Base-by-base conservation (phyloP, 2,329 filamentous ascomycete genomes). In the Colletotrichum sp. region DNA sequence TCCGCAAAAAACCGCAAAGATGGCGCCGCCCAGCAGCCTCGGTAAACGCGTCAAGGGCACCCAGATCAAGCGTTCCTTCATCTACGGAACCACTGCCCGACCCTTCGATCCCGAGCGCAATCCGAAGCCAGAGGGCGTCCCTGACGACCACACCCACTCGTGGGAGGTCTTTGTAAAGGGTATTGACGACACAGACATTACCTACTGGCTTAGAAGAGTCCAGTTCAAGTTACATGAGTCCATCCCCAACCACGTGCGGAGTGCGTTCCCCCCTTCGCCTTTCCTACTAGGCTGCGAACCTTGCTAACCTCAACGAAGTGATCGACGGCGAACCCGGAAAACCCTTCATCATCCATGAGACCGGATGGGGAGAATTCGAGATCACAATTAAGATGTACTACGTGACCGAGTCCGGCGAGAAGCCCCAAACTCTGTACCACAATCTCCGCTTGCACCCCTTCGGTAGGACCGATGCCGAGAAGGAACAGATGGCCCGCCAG, bases 211-310 rank as follows among this genome's bases (percentile, higher is more conserved):
- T 78, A 95, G 96, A 74, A 96, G 98, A 81, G 96, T 99, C 2
- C 96, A 98, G 84, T 99, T 99, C 87, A 98, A 98, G 85, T 92
- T 99, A 18, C 96, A 98, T 88, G 96, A 98, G 85, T 98, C 96
- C 12, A 98, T 98, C 83, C 93, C 95, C 32, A 98, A 98, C 84
- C 94, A 94, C 73, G 90, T 97, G 26, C 94, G 97, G 79, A 98
- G 91, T 91, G 84, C 76, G 89, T 84, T 81, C 78, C 77, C 30
- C 43, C 14, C 43, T 55, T 56, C 36, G 14, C 34, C 14, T 26
- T 32, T 32, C 56, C 43, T 18, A 38, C 16, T 13, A 14, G 6
- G 18, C 16, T 36, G 26, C n/a, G 13, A 59, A 26, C 26, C 48
- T 12, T 56, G 67, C 79, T 83, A 61, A 80, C 56, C 34, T 48